Conservation (phyloP, 2,329 filamentous ascomycete genomes). For the Fusarium sp. region DNA sequence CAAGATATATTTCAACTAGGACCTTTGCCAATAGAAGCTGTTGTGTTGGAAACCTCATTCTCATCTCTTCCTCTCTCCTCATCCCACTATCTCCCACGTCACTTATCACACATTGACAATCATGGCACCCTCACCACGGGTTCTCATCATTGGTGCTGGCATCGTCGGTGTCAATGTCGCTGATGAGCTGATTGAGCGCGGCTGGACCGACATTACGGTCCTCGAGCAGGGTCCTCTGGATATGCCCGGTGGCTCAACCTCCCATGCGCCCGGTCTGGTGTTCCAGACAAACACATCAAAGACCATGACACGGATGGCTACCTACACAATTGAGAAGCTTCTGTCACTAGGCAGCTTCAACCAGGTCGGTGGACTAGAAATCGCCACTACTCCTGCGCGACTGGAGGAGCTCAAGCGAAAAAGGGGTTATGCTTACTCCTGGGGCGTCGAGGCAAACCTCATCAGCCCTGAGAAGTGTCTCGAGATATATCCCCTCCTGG, state of each 20-base stretch:
- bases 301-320: conserved; percentile 69
- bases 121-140: conserved; percentile 54
- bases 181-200: conserved; percentile 72
- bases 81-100: conserved; percentile 9
- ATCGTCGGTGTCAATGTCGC: conserved; percentile 75
- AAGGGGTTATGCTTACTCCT: conserved; percentile 70
- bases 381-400: conserved; percentile 71
- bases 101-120: conserved; percentile 8
- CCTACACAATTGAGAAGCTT: conserved; percentile 73
- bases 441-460: conserved; percentile 69
- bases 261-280: conserved; percentile 73
- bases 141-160: conserved; percentile 73
- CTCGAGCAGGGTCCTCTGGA: conserved; percentile 73
- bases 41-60: conserved; percentile 18
- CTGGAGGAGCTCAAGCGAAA: conserved; percentile 73
- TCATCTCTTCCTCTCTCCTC: background rate
- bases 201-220: conserved; percentile 74
- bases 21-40: conserved; percentile 35
- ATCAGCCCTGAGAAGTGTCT: conserved; percentile 66
- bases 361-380: conserved; percentile 72
- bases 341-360: conserved; percentile 71
- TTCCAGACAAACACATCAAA: conserved; percentile 72
- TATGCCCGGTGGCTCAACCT: conserved; percentile 75
- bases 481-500: conserved; percentile 66
- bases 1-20: conserved; percentile 38